Conservation (phyloP, 2,329 filamentous ascomycete genomes). For the Mycosphaerelloides madeirae region DNA sequence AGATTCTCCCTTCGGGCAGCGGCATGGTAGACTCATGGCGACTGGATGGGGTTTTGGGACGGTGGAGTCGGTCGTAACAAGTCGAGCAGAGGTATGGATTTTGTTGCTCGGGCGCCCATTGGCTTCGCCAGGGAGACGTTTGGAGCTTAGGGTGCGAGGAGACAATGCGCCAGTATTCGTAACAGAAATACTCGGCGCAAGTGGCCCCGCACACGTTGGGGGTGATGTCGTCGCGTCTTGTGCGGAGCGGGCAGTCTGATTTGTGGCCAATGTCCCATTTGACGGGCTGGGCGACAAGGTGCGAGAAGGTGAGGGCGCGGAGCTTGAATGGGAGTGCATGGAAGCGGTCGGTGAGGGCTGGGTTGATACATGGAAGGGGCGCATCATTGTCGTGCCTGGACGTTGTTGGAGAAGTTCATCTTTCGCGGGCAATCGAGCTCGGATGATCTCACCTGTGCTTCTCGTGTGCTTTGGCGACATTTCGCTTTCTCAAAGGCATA, state of each 20-base stretch:
- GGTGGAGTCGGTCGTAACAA: constrained; percentile 14
- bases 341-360: constrained; percentile 13
- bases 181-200: too few species aligned
- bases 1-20: constrained; percentile 16
- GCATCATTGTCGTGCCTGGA: not conserved
- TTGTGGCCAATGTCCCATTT: constrained; percentile 14
- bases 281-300: constrained; percentile 10
- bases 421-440: too few species aligned
- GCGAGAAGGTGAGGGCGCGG: constrained; percentile 14
- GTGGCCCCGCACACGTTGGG: not conserved
- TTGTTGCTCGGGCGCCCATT: constrained; percentile 9
- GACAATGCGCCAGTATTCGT: too few species aligned
- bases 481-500: too few species aligned
- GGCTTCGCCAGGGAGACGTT: constrained; percentile 14
- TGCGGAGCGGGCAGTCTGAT: constrained; percentile 5
- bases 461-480: not conserved
- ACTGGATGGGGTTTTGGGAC: constrained; percentile 7
- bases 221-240: not conserved
- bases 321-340: constrained; percentile 16
- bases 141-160: too few species aligned
- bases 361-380: not conserved
- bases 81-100: constrained; percentile 17
- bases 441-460: constrained; percentile 1
- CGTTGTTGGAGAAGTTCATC: too few species aligned
- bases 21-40: constrained; percentile 7